phyloP scores from a whole-genome alignment of 108 stramenopile species.

The Stephanodiscus minutulus region DNA sequence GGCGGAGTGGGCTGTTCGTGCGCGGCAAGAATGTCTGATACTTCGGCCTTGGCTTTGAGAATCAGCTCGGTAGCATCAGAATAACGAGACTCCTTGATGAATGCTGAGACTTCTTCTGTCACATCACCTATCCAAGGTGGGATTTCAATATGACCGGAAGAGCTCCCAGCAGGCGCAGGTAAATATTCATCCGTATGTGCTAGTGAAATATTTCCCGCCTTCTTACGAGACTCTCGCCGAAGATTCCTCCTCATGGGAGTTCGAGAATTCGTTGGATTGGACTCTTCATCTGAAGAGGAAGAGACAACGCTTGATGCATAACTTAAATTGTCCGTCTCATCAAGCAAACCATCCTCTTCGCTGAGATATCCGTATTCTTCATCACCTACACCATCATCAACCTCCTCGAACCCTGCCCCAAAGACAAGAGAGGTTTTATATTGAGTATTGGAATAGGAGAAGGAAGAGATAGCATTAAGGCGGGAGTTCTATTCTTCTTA shows the following conservation, averaged over 20 bases:
- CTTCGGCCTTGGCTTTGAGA: constrained; percentile 75
- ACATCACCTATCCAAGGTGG: constrained; percentile 77
- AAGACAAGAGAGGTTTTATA: neutral
- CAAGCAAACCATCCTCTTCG: constrained; percentile 46
- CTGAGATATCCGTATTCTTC: constrained; percentile 41
- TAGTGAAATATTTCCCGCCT: constrained; percentile 3
- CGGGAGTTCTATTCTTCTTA: no score
- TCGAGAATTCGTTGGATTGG: constrained; percentile 8
- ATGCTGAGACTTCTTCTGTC: constrained; percentile 75
- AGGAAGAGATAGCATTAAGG: no score
- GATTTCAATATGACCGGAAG: constrained; percentile 56
- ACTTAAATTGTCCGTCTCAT: constrained; percentile 14
- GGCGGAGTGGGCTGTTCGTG: constrained; percentile 26
- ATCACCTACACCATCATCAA: constrained; percentile 44
- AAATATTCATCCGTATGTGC: constrained; percentile 5
- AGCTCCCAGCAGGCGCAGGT: neutral
- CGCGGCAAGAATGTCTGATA: constrained; percentile 54
- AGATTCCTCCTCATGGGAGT: constrained; percentile 39
- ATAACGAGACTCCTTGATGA: constrained; percentile 82
- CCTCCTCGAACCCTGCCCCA: constrained; percentile 49
- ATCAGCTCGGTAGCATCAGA: constrained; percentile 80
- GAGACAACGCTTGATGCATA: constrained; percentile 41
- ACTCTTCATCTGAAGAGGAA: constrained; percentile 44
- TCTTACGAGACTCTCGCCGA: constrained; percentile 21
- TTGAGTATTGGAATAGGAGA: no score